A percentile compares a stretch with the other conserved stretches of the same genome.
Evolutionary conservation across 2,329 filamentous ascomycete genomes (phyloP).

Genomic region (Neophaeococcomyces aloes): DNA sequence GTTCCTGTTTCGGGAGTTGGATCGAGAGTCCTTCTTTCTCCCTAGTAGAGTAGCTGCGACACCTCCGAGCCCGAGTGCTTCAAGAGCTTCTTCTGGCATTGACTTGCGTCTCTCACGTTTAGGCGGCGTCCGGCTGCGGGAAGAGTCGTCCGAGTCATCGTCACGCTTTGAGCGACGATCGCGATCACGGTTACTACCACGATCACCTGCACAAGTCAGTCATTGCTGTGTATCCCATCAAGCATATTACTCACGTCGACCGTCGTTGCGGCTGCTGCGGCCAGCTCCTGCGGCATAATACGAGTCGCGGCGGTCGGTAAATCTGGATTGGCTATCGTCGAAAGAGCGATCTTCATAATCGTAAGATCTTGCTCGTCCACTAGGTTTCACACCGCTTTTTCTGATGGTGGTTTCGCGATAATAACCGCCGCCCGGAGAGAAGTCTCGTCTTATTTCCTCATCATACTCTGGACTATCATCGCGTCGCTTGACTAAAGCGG

Average conservation of each 20-base stretch:
- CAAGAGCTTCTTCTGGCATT: constrained; percentile 40
- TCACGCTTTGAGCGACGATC: constrained; percentile 21
- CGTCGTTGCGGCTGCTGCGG: constrained; percentile 16
- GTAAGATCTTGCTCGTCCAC: constrained; percentile 27
- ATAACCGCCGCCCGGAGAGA: constrained; percentile 54
- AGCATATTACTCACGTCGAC: constrained; percentile 24
- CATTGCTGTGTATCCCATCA: background rate
- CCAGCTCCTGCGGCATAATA: constrained; percentile 24
- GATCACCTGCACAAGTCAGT: constrained; percentile 13
- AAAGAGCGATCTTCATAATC: constrained; percentile 25
- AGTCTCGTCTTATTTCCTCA: constrained; percentile 76
- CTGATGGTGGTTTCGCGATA: constrained; percentile 26
- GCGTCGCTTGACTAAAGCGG: constrained; percentile 33
- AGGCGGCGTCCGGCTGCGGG: constrained; percentile 29
- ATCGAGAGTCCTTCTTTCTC: constrained; percentile 49
- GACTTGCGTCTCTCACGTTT: constrained; percentile 34
- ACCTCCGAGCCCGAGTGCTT: constrained; percentile 48
- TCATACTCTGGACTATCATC: constrained; percentile 61
- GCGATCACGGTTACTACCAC: too few species aligned
- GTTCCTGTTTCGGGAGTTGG: constrained; percentile 49
- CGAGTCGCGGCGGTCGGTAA: constrained; percentile 36
- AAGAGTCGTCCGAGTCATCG: constrained; percentile 28
- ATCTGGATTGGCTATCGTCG: constrained; percentile 34
- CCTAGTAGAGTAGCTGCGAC: constrained; percentile 41
- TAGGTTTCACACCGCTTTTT: constrained; percentile 26